Conservation (phyloP, 192 early-diverging fungal species). For the Funneliformis mosseae region DNA sequence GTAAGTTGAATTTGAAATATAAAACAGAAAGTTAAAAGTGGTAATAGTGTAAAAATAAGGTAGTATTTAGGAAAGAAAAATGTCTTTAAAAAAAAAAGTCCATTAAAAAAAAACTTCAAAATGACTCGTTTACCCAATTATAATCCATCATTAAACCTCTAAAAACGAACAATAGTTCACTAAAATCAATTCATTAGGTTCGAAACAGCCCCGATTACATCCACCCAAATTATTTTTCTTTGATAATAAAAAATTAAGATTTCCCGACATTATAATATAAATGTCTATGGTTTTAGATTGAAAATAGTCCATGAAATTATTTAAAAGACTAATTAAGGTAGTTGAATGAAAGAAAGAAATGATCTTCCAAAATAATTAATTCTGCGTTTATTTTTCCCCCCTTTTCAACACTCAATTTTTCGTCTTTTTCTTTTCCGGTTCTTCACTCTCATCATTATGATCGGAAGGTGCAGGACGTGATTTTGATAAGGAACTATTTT, state of each 20-base stretch:
- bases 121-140: background rate
- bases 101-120: background rate
- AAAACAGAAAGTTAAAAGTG: background rate
- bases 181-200: background rate
- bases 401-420: background rate
- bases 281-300: background rate
- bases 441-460: slow-evolving; percentile 8
- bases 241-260: background rate
- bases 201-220: background rate
- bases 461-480: slow-evolving; percentile 12
- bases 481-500: slow-evolving; percentile 6
- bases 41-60: background rate
- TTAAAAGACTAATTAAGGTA: background rate
- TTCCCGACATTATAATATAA: background rate
- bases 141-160: background rate
- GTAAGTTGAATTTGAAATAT: background rate
- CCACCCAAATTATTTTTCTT: background rate
- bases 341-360: no score
- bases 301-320: background rate
- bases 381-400: background rate
- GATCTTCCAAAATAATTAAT: background rate
- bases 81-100: background rate
- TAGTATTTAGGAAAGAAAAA: background rate
- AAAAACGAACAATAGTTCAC: background rate
- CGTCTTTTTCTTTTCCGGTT: slow-evolving; percentile 29